Evolutionary conservation across 1,139 yeast species (phyloP).

Genomic region (Candida sp.): DNA sequence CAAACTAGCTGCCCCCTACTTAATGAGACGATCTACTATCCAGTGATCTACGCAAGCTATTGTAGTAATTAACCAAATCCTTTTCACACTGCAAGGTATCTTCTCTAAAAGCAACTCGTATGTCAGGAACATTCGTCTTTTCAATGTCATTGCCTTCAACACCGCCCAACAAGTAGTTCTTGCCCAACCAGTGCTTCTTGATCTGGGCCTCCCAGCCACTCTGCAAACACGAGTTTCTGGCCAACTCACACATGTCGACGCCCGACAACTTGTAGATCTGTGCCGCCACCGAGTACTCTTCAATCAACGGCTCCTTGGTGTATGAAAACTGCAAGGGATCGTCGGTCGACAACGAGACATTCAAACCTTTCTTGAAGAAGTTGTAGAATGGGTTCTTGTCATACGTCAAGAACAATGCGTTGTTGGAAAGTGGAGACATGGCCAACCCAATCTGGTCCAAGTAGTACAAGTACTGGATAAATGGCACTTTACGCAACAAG

Average conservation of each 20-base stretch:
- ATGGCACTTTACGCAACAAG: constrained; percentile 88
- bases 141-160: constrained; percentile 85
- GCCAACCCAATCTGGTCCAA: constrained; percentile 97
- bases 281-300: constrained; percentile 97
- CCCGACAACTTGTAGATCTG: constrained; percentile 93
- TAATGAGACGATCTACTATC: constrained; percentile 1
- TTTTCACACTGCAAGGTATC: constrained; percentile 83
- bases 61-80: constrained; percentile 69
- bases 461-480: constrained; percentile 90
- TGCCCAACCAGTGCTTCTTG: constrained; percentile 94
- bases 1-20: background rate
- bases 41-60: constrained; percentile 8
- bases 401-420: constrained; percentile 92
- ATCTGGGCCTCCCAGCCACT: constrained; percentile 90
- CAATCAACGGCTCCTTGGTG: constrained; percentile 97
- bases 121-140: constrained; percentile 93
- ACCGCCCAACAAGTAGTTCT: constrained; percentile 63
- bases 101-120: constrained; percentile 79
- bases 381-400: constrained; percentile 93
- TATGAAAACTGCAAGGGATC: constrained; percentile 86
- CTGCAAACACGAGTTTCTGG: constrained; percentile 78
- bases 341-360: constrained; percentile 86
- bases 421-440: constrained; percentile 98
- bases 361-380: constrained; percentile 91
- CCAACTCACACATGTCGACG: constrained; percentile 99